phyloP scores from a whole-genome alignment of 2,329 filamentous ascomycete genomes.

The Sporothrix dimorphospora region DNA sequence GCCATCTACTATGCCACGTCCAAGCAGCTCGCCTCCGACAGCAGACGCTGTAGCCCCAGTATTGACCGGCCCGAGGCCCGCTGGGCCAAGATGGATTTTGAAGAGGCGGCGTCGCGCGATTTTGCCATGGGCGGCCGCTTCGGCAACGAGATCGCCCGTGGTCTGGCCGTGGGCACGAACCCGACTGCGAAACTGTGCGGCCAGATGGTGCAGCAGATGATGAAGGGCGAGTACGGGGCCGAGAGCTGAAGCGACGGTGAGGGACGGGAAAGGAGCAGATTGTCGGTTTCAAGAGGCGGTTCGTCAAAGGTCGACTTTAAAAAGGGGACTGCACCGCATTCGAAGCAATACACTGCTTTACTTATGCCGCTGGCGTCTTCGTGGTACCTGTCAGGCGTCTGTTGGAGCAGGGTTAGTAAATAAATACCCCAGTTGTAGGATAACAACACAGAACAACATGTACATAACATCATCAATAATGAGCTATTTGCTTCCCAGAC shows the following conservation, averaged over 20 bases:
- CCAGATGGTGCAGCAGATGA: conserved; percentile 68
- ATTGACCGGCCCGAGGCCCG: conserved; percentile 43
- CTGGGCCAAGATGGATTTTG: conserved; percentile 61
- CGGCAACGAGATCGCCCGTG: conserved; percentile 67
- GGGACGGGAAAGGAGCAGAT: not conserved
- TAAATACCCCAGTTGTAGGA: not conserved
- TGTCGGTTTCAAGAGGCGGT: not conserved
- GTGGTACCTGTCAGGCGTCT: conserved; percentile 26
- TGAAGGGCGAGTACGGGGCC: conserved; percentile 68
- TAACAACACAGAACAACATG: not conserved
- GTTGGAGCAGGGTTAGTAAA: conserved; percentile 18
- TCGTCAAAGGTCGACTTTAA: no score
- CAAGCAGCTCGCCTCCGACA: conserved; percentile 42
- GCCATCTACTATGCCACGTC: conserved; percentile 64
- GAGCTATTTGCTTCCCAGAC: not conserved
- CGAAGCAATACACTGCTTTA: not conserved
- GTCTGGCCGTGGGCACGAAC: conserved; percentile 66
- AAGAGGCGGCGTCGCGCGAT: conserved; percentile 64
- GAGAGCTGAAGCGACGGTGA: not conserved
- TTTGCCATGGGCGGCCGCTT: conserved; percentile 67
- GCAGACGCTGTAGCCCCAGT: not conserved
- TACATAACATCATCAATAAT: conserved; percentile 11
- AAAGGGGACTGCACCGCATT: no score
- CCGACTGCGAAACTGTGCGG: conserved; percentile 71
- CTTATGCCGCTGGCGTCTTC: conserved; percentile 21